Conservation (phyloP, 2,329 filamentous ascomycete species). For the Neonectria neomacrospora region DNA sequence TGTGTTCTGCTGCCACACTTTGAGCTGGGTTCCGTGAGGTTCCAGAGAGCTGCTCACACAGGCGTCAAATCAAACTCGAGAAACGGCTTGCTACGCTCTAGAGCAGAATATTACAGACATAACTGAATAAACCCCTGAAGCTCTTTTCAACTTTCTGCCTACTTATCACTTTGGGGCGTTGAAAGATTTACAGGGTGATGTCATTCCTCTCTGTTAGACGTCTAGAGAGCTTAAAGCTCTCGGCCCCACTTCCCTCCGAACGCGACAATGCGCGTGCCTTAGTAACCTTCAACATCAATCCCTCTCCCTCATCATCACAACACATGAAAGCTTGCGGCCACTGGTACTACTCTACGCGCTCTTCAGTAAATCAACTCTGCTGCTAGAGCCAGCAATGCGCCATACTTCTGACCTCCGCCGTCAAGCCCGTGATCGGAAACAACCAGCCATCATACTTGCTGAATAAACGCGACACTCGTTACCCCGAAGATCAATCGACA, state of each 20-base stretch:
- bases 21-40: background rate
- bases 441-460: background rate
- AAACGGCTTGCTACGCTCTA: background rate
- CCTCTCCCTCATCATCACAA: background rate
- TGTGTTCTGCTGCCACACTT: background rate
- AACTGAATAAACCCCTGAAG: background rate
- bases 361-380: background rate
- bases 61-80: background rate
- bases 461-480: background rate
- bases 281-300: background rate
- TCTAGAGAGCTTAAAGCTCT: background rate
- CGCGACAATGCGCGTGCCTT: background rate
- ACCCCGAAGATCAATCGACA: background rate
- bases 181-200: background rate
- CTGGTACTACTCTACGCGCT: background rate
- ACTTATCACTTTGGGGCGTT: background rate
- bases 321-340: background rate
- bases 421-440: background rate
- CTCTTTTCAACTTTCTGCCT: background rate
- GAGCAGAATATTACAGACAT: background rate
- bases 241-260: background rate
- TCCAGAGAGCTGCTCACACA: background rate
- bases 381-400: background rate
- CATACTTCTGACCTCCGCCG: background rate
- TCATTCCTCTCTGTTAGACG: background rate